These are phyloP conservation scores for Trichosporon sp. DNA, from an alignment of 1,284 basidiomycete genomes.

Conservation along the genomic window DNA sequence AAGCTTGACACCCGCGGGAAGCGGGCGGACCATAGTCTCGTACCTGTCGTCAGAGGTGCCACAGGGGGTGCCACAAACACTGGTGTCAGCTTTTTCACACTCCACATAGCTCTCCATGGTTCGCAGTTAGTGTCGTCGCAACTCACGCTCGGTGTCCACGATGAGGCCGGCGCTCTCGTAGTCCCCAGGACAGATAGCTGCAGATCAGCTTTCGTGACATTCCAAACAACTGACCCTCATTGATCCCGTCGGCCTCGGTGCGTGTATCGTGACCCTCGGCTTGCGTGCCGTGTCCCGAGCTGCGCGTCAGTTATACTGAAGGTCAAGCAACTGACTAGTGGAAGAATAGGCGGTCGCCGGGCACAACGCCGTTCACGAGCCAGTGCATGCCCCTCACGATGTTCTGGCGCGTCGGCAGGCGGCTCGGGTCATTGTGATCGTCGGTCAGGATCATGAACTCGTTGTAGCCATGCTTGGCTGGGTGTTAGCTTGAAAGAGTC, in stretches of 20 bases:
- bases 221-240: slow-evolving; percentile 38
- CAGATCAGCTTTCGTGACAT: background rate
- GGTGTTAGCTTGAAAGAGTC: background rate
- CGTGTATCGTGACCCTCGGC: slow-evolving; percentile 60
- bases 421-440: slow-evolving; percentile 58
- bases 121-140: too few species aligned
- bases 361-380: slow-evolving; percentile 69
- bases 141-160: slow-evolving; percentile 56
- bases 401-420: slow-evolving; percentile 69
- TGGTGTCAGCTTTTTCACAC: slow-evolving; percentile 4
- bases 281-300: slow-evolving; percentile 73
- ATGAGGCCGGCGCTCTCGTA: slow-evolving; percentile 67
- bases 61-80: slow-evolving; percentile 8
- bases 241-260: slow-evolving; percentile 44
- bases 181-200: slow-evolving; percentile 75
- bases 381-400: slow-evolving; percentile 85
- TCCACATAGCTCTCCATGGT: too few species aligned
- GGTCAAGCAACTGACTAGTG: slow-evolving; percentile 51
- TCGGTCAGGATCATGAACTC: slow-evolving; percentile 89
- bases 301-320: slow-evolving; percentile 2
- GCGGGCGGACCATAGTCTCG: slow-evolving; percentile 57
- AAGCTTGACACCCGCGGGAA: slow-evolving; percentile 78
- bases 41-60: slow-evolving; percentile 24
- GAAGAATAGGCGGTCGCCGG: slow-evolving; percentile 87
- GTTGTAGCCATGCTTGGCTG: slow-evolving; percentile 61